Base-by-base conservation (phyloP, 2,329 filamentous ascomycete species). In the Colletotrichum caudatum region DNA sequence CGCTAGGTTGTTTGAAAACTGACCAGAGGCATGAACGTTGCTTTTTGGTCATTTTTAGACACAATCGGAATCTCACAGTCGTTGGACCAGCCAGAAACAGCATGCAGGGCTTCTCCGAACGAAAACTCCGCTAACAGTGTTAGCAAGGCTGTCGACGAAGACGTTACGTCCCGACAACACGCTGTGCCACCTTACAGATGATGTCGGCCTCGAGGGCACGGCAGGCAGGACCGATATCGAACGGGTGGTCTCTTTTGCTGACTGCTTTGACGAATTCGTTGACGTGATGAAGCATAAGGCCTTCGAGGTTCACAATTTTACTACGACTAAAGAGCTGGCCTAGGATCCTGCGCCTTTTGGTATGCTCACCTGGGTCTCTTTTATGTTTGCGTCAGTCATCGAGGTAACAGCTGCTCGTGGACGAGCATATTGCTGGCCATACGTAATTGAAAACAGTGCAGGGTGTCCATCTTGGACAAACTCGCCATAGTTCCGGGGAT, bases 381-480 rank as follows among this genome's bases (percentile, higher is more conserved):
- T 29, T 1, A 12, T 0, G 3, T 44, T 37, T 29, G 12, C 23
- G 76, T 75, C 8, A 20, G 41, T 9, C n/a, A 35, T 18, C n/a
- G 46, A 18, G 35, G 35, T 35, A 35, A 8, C 7, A 9, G 9
- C 35, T 35, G 7, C 6, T 9, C 16, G 5, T n/a, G 18, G 20
- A n/a, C 4, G 37, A 23, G 9, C 9, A 29, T 1, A 5, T 23
- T 3, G 23, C 7, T 51, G 7, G 50, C 2, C 23, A 29, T 51
- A 73, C 77, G 77, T 78, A 26, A 78, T 75, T 0, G 77, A 78
- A 41, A 78, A 78, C 0, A 78, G 71, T 0, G 77, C 77, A 2
- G 77, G 77, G 59, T 77, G 76, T 0, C 76, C 76, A 41, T 74
- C 77, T 67, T 78, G 77, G 0, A 78, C 35, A 33, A 78, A 78